Percentiles rank a stretch among this genome's conserved stretches.
phyloP scores from a whole-genome alignment of 192 early-diverging fungal species.

The Coemansia sp. region DNA sequence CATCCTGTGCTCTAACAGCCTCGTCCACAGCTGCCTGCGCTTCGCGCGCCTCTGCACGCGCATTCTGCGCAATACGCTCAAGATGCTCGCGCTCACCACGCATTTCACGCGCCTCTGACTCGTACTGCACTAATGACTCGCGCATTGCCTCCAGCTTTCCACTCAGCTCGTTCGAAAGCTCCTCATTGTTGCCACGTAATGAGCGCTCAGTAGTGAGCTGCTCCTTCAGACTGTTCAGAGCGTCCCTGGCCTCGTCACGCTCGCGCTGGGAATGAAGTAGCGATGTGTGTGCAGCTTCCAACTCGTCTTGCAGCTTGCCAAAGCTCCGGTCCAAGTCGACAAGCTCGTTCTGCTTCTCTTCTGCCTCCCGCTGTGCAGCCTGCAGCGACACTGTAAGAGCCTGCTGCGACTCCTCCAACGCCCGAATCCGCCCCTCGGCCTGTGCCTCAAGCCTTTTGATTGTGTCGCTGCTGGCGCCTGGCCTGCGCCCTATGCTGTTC shows the following conservation, averaged over 20 bases:
- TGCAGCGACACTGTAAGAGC: conserved; percentile 78
- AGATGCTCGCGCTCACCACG: conserved; percentile 72
- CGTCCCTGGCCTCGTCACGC: conserved; percentile 41
- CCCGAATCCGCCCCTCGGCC: conserved; percentile 71
- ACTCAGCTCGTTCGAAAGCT: conserved; percentile 42
- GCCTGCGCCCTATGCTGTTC: conserved; percentile 50
- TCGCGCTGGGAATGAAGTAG: conserved; percentile 46
- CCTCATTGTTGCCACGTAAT: conserved; percentile 47
- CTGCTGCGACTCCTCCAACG: conserved; percentile 78
- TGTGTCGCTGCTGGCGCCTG: conserved; percentile 9
- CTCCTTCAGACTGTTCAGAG: conserved; percentile 31
- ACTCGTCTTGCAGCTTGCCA: conserved; percentile 50
- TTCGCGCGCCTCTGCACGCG: conserved; percentile 68
- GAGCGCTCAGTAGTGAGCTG: conserved; percentile 41
- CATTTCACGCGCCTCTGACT: conserved; percentile 59
- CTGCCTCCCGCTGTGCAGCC: conserved; percentile 73
- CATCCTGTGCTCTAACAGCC: conserved; percentile 59
- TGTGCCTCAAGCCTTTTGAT: conserved; percentile 57
- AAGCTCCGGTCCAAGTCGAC: conserved; percentile 56
- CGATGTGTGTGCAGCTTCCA: conserved; percentile 31
- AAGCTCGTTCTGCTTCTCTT: conserved; percentile 72
- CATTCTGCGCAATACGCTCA: conserved; percentile 69
- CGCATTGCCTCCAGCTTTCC: conserved; percentile 43
- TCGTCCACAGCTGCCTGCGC: conserved; percentile 68
- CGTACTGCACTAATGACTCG: conserved; percentile 60